Percentiles rank a stretch among this genome's conserved stretches.
phyloP scores from a whole-genome alignment of 2,329 filamentous ascomycete genomes.

The Calonectria pteridis region DNA sequence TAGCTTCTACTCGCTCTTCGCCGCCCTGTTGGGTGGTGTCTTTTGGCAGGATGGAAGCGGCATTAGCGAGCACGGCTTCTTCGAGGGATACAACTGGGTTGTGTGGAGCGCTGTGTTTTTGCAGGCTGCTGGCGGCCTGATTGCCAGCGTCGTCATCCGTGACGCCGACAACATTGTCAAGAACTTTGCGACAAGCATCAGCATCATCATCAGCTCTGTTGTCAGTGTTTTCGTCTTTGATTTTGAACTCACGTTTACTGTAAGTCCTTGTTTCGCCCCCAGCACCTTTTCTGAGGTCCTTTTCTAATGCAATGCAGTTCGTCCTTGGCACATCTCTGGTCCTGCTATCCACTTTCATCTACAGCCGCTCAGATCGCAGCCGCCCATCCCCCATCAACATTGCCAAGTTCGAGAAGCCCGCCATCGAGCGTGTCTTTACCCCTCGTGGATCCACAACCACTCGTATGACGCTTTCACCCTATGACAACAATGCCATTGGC shows the following conservation, averaged over 20 bases:
- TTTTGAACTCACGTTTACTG: conserved; percentile 77
- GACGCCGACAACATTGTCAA: conserved; percentile 81
- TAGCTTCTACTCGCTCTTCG: conserved; percentile 93
- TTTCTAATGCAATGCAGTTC: conserved; percentile 68
- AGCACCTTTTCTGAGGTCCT: neutral
- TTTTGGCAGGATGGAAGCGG: conserved; percentile 88
- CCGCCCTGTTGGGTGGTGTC: conserved; percentile 87
- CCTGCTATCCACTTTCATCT: conserved; percentile 85
- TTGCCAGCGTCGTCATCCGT: conserved; percentile 65
- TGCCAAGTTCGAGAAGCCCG: conserved; percentile 82
- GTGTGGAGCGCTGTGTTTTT: conserved; percentile 89
- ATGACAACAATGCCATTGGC: conserved; percentile 54
- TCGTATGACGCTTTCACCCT: conserved; percentile 55
- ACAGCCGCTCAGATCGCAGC: conserved; percentile 74
- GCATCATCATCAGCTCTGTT: conserved; percentile 87
- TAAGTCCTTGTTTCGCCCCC: conserved; percentile 60
- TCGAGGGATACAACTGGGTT: conserved; percentile 92
- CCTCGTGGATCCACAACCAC: conserved; percentile 49
- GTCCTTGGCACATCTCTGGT: conserved; percentile 84
- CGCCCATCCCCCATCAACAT: conserved; percentile 77
- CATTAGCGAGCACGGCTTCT: conserved; percentile 88
- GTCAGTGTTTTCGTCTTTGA: conserved; percentile 90
- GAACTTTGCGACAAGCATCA: conserved; percentile 93
- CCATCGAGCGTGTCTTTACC: conserved; percentile 64
- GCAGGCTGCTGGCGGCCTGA: conserved; percentile 86